Conservation (phyloP, 139 green algal genomes). For the Coccomyxa sp. region DNA sequence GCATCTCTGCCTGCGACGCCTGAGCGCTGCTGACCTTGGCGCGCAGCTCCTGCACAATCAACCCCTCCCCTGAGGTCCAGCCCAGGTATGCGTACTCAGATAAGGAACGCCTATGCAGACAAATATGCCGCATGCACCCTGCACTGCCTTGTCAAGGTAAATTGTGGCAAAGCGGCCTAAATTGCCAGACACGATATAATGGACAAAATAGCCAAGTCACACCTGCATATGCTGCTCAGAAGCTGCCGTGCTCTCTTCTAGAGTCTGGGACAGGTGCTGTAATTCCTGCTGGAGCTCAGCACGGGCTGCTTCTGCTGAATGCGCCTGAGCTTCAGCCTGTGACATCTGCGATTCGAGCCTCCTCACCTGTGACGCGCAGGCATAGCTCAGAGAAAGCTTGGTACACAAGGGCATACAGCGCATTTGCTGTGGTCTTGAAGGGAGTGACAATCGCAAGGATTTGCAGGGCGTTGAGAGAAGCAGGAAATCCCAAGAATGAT, state of each 20-base stretch:
- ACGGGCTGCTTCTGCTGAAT: background rate
- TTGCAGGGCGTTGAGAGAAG: too few relatives aligned
- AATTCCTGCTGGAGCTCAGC: constrained; percentile 2
- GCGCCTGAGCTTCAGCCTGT: constrained; percentile 5
- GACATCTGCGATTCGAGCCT: background rate
- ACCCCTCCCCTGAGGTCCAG: background rate
- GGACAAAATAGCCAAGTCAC: too few relatives aligned
- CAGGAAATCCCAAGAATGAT: too few relatives aligned
- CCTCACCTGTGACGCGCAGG: background rate
- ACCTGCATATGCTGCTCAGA: constrained; percentile 6
- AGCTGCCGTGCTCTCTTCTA: background rate
- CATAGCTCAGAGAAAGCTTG: too few relatives aligned
- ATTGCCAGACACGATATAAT: too few relatives aligned
- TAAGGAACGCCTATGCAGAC: background rate
- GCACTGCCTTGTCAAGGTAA: too few relatives aligned
- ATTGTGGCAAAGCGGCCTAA: too few relatives aligned
- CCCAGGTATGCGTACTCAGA: background rate
- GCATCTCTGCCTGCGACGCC: constrained; percentile 19
- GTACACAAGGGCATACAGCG: too few relatives aligned
- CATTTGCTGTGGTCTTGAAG: too few relatives aligned
- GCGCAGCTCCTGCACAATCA: constrained; percentile 17
- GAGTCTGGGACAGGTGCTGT: background rate
- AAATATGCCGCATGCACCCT: background rate
- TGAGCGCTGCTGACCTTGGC: constrained; percentile 2
- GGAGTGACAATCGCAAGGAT: too few relatives aligned